Base-by-base conservation (phyloP, 106 monocot genomes). In the Allium cepa region DNA sequence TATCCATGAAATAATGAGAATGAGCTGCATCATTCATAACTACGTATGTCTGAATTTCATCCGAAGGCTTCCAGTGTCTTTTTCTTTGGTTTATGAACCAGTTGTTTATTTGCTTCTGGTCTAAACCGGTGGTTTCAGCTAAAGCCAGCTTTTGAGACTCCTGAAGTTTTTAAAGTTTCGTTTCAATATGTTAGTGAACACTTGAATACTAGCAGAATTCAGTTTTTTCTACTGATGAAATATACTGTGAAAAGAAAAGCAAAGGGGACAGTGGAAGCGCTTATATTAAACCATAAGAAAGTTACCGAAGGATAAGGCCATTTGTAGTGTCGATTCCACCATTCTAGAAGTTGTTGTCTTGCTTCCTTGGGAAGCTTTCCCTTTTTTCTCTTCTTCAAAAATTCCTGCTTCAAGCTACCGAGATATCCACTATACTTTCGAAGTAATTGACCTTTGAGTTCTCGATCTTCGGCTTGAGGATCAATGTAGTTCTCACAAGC, bases 221-320 rank as follows among this genome's bases (percentile, higher is more conserved):
- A 22, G 22, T 22, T 22, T 22, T 22, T 22, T 22, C 22, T 22
- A 22, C 22, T 22, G 22, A 22, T 22, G 22, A 22, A 22, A 22
- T 22, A 22, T 22, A 22, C 0, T 22, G 22, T 22, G 22, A 22
- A 22, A 22, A 22, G 22, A 22, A 22, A 22, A 22, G 22, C 22
- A 22, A 22, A 22, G 22, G 22, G 22, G 22, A 22, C 22, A 22
- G 22, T 22, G 22, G 22, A 22, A 22, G 22, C 22, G 22, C 22
- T 22, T 22, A 22, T 22, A 22, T 22, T 22, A 22, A 22, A 22
- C 22, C 22, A 22, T 22, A 22, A 22, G 22, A 22, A 22, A 22
- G 22, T 22, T 82, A 88, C 88, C 63, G 88, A 88, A 22, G 88
- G 88, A 69, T 88, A 88, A 14, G 88, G 88, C 88, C 88, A 88